These are phyloP conservation scores for Euryodendron excelsum DNA, from an alignment of 148 eudicot species.

Conservation along the genomic window DNA sequence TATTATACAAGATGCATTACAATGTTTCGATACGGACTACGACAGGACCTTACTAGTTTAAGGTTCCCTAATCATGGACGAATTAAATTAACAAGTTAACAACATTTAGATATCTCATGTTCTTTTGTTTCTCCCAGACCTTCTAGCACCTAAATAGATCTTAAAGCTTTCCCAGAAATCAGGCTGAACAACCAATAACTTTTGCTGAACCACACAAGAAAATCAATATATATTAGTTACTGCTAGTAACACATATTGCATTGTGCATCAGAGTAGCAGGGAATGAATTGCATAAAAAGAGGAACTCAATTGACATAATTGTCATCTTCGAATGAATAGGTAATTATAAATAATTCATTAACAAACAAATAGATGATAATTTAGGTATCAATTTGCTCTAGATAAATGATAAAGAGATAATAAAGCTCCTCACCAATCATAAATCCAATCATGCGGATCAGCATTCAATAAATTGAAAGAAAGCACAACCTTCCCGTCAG, in stretches of 20 bases:
- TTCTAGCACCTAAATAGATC: neutral
- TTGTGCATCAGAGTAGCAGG: neutral
- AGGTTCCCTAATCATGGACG: neutral
- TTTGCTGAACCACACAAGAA: neutral
- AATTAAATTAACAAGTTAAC: neutral
- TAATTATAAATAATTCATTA: neutral
- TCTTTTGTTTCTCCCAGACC: neutral
- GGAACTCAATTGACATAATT: no score
- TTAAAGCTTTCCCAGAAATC: neutral
- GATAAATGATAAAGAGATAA: conserved; percentile 11
- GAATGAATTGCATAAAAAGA: neutral
- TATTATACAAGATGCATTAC: neutral
- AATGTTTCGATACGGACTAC: neutral
- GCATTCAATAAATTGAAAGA: conserved; percentile 95
- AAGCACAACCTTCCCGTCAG: conserved; percentile 89
- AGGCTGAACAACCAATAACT: neutral
- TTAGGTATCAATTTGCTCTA: neutral
- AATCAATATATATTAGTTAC: neutral
- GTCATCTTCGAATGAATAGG: neutral
- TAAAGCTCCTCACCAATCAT: conserved; percentile 70
- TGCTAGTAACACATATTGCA: neutral
- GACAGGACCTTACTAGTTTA: neutral
- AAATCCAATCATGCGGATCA: conserved; percentile 82
- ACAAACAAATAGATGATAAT: neutral
- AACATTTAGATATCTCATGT: neutral